A percentile compares a stretch with the other conserved stretches of the same genome.
These are phyloP conservation scores for Coffea humblotiana DNA, from an alignment of 305 asterid genomes.

Conservation along the genomic window DNA sequence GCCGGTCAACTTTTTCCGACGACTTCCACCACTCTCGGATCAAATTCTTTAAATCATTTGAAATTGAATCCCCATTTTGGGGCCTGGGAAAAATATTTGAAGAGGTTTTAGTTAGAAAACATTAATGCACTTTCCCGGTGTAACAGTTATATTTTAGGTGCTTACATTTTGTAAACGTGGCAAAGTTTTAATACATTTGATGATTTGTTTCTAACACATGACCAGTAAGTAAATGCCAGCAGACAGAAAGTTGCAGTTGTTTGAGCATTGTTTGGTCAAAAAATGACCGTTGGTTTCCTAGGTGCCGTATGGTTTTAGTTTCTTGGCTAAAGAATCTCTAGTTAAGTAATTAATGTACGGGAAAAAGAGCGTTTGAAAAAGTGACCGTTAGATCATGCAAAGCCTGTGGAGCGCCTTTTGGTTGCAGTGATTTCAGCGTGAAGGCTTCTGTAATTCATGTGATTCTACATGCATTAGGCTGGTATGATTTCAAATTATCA, in stretches of 20 bases:
- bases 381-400: not conserved
- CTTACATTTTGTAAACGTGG: not conserved
- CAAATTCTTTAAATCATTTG: slow-evolving; percentile 47
- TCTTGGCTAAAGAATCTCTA: too few species aligned
- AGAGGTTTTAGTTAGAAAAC: not conserved
- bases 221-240: not conserved
- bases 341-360: not conserved
- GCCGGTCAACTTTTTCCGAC: slow-evolving; percentile 72
- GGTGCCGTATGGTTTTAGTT: not conserved
- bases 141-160: not conserved
- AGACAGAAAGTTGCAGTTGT: not conserved
- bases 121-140: not conserved
- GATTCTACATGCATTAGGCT: too few species aligned
- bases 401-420: not conserved
- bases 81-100: not conserved
- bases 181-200: not conserved
- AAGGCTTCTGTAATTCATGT: not conserved
- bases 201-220: not conserved
- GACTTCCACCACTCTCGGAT: slow-evolving; percentile 81
- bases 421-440: not conserved
- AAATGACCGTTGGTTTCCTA: not conserved
- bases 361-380: not conserved
- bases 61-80: not conserved
- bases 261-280: not conserved
- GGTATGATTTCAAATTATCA: too few species aligned